phyloP scores from a whole-genome alignment of 306 rosid genomes.

The Cicer arietinum region DNA sequence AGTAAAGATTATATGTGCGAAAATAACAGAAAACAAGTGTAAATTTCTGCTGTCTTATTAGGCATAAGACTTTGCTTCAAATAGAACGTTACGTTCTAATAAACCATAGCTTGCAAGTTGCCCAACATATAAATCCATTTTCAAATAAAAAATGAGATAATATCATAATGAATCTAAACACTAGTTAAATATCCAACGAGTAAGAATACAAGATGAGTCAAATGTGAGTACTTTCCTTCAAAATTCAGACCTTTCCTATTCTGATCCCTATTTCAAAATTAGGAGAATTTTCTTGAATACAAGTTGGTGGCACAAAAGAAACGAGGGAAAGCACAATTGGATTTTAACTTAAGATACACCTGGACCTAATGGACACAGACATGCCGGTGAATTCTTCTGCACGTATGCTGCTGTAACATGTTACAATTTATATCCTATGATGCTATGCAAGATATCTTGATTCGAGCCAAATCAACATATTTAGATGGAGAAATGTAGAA shows the following conservation, averaged over 20 bases:
- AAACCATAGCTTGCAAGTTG: no score
- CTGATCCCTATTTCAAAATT: neutral
- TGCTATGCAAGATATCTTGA: neutral
- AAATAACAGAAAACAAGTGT: neutral
- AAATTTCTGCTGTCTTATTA: neutral
- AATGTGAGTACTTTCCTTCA: neutral
- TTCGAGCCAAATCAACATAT: constrained; percentile 15
- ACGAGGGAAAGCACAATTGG: neutral
- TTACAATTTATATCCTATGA: no score
- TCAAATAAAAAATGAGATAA: neutral
- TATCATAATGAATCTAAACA: neutral
- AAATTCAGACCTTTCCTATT: neutral
- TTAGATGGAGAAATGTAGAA: constrained; percentile 65
- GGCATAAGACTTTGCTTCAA: neutral
- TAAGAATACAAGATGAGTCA: neutral
- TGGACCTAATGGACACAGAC: no score
- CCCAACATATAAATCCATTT: neutral
- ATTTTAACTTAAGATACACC: no score
- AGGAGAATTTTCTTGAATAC: neutral
- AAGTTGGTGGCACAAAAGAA: neutral
- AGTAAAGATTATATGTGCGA: no score
- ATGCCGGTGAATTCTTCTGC: no score
- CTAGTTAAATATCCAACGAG: neutral
- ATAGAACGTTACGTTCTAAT: no score
- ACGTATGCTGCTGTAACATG: no score